Percentiles rank a stretch among this genome's conserved stretches.
Conservation (phyloP, 1,284 basidiomycete genomes). For the Cystobasidium slooffiae region DNA sequence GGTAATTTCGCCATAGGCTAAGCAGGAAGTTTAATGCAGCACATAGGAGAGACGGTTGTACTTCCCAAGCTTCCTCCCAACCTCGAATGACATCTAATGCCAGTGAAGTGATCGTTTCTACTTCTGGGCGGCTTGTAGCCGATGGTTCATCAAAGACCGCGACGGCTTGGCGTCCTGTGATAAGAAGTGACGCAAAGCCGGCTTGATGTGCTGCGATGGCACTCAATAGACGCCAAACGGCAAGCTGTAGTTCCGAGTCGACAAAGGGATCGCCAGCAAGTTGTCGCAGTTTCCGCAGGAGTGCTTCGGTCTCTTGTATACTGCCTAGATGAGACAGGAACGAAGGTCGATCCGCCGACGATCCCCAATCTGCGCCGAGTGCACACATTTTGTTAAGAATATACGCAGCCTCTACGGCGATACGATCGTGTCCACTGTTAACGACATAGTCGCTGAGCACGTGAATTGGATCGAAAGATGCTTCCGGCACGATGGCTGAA, state of each 20-base stretch:
- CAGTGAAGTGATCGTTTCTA: slow-evolving; percentile 51
- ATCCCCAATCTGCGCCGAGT: slow-evolving; percentile 23
- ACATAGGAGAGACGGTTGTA: slow-evolving; percentile 75
- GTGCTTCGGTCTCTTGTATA: slow-evolving; percentile 52
- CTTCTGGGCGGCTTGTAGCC: background rate
- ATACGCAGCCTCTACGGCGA: slow-evolving; percentile 3
- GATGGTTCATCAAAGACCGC: background rate
- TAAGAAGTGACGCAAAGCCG: slow-evolving; percentile 79
- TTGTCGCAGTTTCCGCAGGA: slow-evolving; percentile 50
- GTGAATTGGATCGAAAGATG: slow-evolving; percentile 8
- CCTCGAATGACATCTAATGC: slow-evolving; percentile 69
- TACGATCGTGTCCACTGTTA: background rate
- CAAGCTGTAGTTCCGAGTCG: slow-evolving; percentile 68
- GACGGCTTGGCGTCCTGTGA: slow-evolving; percentile 66
- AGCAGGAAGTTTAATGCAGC: slow-evolving; percentile 78
- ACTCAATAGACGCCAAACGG: slow-evolving; percentile 68
- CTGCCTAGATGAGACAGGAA: slow-evolving; percentile 55
- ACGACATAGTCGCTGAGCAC: slow-evolving; percentile 14
- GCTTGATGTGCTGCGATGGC: slow-evolving; percentile 84
- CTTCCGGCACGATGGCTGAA: background rate
- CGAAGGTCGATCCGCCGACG: slow-evolving; percentile 20
- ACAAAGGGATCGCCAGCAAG: slow-evolving; percentile 62
- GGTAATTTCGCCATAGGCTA: slow-evolving; percentile 78
- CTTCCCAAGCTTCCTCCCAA: slow-evolving; percentile 74
- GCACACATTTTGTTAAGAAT: background rate